Conservation (phyloP, 2,329 filamentous ascomycete genomes). For the Colletotrichum sp. region DNA sequence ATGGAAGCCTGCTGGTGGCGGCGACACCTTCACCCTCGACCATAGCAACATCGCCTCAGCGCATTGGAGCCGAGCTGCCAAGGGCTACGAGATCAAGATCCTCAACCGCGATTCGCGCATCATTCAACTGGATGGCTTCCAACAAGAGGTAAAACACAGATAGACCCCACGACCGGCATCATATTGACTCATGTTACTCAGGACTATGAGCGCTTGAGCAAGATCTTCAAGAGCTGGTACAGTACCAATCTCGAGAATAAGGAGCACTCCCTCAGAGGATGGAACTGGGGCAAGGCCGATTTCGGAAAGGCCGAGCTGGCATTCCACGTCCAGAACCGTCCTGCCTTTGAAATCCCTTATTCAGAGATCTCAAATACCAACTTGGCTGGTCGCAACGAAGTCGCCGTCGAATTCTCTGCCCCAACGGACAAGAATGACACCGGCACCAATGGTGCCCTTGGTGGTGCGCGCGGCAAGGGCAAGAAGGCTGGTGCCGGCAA, state of each 20-base stretch:
- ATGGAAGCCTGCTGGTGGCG: slow-evolving; percentile 88
- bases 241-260: slow-evolving; percentile 89
- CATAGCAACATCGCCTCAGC: slow-evolving; percentile 82
- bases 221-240: slow-evolving; percentile 98
- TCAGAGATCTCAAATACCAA: slow-evolving; percentile 98
- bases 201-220: slow-evolving; percentile 88
- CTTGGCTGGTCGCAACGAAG: slow-evolving; percentile 95
- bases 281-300: slow-evolving; percentile 99
- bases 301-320: slow-evolving; percentile 93
- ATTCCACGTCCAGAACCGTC: slow-evolving; percentile 96
- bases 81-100: slow-evolving; percentile 93
- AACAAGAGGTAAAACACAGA: slow-evolving; percentile 65
- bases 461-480: slow-evolving; percentile 76
- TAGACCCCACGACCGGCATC: not conserved
- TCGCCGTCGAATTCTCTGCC: slow-evolving; percentile 90
- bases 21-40: slow-evolving; percentile 93
- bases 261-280: slow-evolving; percentile 93
- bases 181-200: slow-evolving; percentile 33
- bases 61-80: slow-evolving; percentile 93
- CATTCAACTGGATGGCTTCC: slow-evolving; percentile 93
- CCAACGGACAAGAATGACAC: slow-evolving; percentile 74
- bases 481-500: slow-evolving; percentile 88
- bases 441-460: slow-evolving; percentile 74
- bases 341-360: slow-evolving; percentile 96
- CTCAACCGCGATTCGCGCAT: slow-evolving; percentile 82